Evolutionary conservation across 345 rosid genomes (phyloP).

Genomic region (Mercurialis annua): DNA sequence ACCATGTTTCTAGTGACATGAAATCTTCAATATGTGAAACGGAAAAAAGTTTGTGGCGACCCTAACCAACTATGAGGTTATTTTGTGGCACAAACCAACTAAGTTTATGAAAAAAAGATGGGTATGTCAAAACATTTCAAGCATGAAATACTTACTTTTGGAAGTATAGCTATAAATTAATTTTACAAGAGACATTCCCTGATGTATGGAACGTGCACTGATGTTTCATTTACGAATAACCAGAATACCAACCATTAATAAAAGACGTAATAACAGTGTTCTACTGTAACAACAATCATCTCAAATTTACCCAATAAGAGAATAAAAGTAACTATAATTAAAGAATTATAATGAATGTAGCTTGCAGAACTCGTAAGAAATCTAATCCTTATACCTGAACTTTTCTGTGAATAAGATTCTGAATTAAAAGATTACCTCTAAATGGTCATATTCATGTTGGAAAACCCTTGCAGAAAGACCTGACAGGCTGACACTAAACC

Average conservation of each 20-base stretch:
- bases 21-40: neutral
- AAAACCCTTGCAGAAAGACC: slow-evolving; percentile 86
- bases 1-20: neutral
- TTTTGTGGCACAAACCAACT: neutral
- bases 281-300: neutral
- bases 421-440: slow-evolving; percentile 45
- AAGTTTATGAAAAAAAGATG: neutral
- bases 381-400: neutral
- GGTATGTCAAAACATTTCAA: neutral
- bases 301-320: neutral
- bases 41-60: neutral
- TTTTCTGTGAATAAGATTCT: neutral
- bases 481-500: slow-evolving; percentile 60
- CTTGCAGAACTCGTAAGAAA: neutral
- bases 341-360: neutral
- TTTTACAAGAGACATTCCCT: neutral
- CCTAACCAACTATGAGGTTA: neutral
- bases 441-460: slow-evolving; percentile 95
- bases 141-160: neutral
- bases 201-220: neutral
- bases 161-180: neutral
- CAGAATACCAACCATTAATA: neutral
- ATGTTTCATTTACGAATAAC: neutral
- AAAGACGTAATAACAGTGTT: neutral
- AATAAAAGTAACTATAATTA: neutral